phyloP scores from a whole-genome alignment of 2,329 filamentous ascomycete genomes.

The Knufia petricola region DNA sequence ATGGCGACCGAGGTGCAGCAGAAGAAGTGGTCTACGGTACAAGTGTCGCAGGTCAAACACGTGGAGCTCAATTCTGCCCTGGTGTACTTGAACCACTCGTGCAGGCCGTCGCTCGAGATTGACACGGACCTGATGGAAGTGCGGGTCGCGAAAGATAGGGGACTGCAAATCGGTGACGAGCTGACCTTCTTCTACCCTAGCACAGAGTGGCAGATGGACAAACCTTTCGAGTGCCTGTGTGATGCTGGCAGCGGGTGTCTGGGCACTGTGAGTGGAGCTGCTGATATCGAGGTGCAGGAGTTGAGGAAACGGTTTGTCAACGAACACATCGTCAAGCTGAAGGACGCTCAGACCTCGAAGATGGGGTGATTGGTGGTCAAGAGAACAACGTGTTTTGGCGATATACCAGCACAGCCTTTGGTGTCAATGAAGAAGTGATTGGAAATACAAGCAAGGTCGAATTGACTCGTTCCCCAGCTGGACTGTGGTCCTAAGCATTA shows the following conservation, averaged over 20 bases:
- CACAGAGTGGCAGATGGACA: conserved; percentile 42
- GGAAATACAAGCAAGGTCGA: too few species aligned
- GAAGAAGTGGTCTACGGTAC: conserved; percentile 27
- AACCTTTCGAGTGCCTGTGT: conserved; percentile 37
- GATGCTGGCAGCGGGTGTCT: conserved; percentile 30
- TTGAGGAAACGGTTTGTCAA: conserved; percentile 36
- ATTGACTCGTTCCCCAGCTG: too few species aligned
- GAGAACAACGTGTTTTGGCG: neutral
- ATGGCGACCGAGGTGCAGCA: conserved; percentile 35
- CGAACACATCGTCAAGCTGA: conserved; percentile 28
- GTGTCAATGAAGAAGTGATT: too few species aligned
- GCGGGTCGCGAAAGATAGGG: conserved; percentile 15
- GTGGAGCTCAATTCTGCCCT: conserved; percentile 50
- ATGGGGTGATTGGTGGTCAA: conserved; percentile 1
- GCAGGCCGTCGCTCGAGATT: conserved; percentile 43
- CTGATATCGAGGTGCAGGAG: conserved; percentile 27
- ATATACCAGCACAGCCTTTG: too few species aligned
- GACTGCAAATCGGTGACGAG: conserved; percentile 31
- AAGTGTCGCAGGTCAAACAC: conserved; percentile 40
- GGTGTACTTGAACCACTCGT: conserved; percentile 50
- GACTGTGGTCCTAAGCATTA: too few species aligned
- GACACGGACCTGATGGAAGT: conserved; percentile 37
- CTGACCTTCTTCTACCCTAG: conserved; percentile 43
- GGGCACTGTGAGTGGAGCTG: conserved; percentile 33
- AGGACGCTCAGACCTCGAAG: conserved; percentile 10